Evolutionary conservation across 176 grass and related monocot genomes (phyloP), one percentile per base, ranked within the genome.

Genomic region (Oryza longistaminata): DNA sequence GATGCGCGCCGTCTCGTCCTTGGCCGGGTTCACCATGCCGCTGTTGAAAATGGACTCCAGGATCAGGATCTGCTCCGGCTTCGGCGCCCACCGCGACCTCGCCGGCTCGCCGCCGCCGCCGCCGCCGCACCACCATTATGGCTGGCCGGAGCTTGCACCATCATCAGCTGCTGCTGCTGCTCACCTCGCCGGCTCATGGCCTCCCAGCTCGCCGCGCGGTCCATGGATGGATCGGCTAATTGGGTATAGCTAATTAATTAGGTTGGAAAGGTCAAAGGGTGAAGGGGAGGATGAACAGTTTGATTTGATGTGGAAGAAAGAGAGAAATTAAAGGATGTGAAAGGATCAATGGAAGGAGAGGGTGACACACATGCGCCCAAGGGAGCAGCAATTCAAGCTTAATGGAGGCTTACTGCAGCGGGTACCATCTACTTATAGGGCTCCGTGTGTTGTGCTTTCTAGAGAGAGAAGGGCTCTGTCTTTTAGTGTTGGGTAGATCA

Each of bases 1-100:
- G 44, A 90, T 90, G 73, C 83, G 78, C 67, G 83, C 79, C 45
- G 83, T 90, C 73, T 90, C 83, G 73, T 90, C 88, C 46, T 86
- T 90, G 73, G 88, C 73, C 4, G 88, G 83, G 83, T 90, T 90
- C 67, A 90, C 88, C 88, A 78, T 90, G 34, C 88, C 88, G 58
- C 88, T 86, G 88, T 90, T 90, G 83, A 90, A 90, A 73, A 90
- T 86, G 79, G 88, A 86, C 83, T 90, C 88, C 0, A 90, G 88
- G 58, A 90, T 90, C 34, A 90, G 83, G 79, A 90, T 90, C 79
- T 90, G 88, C 83, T 90, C 88, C 6, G 88, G 88, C 79, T 82
- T 90, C 0, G 88, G 88, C 25, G 83, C 83, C 88, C 88, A 90
- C 60, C 88, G 83, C 1, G 79, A 90, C 79, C 88, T 77, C 44